phyloP scores from a whole-genome alignment of 176 grass and related monocot species.

The Cymbopogon citratus region DNA sequence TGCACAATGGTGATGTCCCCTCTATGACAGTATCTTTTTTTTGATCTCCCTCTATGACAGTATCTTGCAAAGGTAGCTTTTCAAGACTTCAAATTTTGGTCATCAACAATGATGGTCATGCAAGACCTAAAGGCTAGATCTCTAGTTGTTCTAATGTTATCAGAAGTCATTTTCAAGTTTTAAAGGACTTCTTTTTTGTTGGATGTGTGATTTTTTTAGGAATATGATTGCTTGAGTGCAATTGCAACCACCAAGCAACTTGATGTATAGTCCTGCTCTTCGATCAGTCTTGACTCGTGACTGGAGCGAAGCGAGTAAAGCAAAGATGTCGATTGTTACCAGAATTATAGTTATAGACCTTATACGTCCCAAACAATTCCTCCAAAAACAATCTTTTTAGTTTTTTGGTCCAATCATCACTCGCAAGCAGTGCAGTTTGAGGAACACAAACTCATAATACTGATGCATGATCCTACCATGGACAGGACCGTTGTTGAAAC shows the following conservation, averaged over 20 bases:
- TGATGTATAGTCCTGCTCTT: not conserved
- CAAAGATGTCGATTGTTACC: not conserved
- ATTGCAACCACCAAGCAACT: not conserved
- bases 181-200: too few species aligned
- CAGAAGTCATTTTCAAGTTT: too few species aligned
- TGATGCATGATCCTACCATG: not conserved
- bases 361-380: not conserved
- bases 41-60: too few species aligned
- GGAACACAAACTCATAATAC: not conserved
- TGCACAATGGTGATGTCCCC: too few species aligned
- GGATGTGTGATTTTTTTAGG: too few species aligned
- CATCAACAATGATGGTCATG: too few species aligned
- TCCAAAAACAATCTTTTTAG: too few species aligned
- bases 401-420: not conserved
- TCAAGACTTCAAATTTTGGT: too few species aligned
- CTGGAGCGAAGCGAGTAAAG: not conserved
- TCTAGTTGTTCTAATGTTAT: too few species aligned
- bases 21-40: too few species aligned
- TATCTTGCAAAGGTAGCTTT: too few species aligned
- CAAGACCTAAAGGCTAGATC: too few species aligned
- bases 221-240: slow-evolving; percentile 27
- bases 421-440: not conserved
- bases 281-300: slow-evolving; percentile 31
- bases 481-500: not conserved
- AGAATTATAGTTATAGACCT: not conserved